Evolutionary conservation across 108 stramenopile genomes (phyloP), one percentile per base, ranked within the genome.

Genomic region (Parietichytrium sp.): DNA sequence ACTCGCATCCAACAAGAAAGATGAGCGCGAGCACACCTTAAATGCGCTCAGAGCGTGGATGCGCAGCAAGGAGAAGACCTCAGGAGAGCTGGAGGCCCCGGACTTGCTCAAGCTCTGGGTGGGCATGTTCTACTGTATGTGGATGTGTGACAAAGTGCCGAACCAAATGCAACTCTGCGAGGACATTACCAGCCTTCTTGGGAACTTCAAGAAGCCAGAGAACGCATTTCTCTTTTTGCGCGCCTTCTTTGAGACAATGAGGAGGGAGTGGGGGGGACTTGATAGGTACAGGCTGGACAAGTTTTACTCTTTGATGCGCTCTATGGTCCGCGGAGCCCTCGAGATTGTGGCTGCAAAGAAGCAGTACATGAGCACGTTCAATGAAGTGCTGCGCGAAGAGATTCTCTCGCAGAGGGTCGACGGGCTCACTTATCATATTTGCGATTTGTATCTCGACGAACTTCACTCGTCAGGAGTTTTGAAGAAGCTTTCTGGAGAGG

Each of bases 51-150:
- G 61, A 6, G 61, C 61, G 6, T 72, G 61, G 61, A 33, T 72
- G 38, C 36, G 45, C 23, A 42, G 23, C 10, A 33, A 42, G 23
- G 61, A 72, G 20, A 80, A 80, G 50, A 29, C 79, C 33, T 13
- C 47, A 33, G 25, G 79, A 16, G 36, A 13, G 50, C 23, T 29
- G 18, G 51, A 51, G 2, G 54, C 55, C 1, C 7, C 33, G 25
- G 81, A 82, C 16, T 27, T 51, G 18, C 47, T 82, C 1, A 51
- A 51, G 30, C 55, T 82, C 18, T 82, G 81, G 81, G 38, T 45
- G 55, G 81, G 50, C 47, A 54, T 82, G 30, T 82, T 51, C 16
- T 82, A 82, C 55, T 82, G 81, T 27, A 25, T 82, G 13, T 82
- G 81, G 81, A 51, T 82, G 55, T n/a, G 54, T 4, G 81, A 82